Evolutionary conservation across 805 yeast genomes (phyloP).

Genomic region (Peterozyma xylosa): DNA sequence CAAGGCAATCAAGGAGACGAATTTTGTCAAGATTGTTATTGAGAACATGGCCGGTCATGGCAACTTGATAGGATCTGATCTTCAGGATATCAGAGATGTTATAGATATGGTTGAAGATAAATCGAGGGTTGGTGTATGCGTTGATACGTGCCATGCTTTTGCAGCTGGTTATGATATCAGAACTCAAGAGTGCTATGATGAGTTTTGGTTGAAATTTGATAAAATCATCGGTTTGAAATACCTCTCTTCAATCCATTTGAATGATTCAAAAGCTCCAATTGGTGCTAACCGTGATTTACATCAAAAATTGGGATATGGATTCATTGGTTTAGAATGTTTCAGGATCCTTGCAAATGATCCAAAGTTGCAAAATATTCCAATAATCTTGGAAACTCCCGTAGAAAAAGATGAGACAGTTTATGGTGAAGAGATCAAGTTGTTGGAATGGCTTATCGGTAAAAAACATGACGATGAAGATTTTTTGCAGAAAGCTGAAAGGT

Average conservation of each 20-base stretch:
- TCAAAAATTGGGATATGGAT: constrained; percentile 84
- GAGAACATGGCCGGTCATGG: constrained; percentile 99
- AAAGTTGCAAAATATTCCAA: constrained; percentile 60
- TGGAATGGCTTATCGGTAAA: constrained; percentile 74
- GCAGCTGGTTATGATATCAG: constrained; percentile 93
- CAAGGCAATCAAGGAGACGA: constrained; percentile 64
- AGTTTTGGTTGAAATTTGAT: constrained; percentile 77
- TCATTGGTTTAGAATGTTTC: constrained; percentile 80
- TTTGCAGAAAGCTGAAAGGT: constrained; percentile 33
- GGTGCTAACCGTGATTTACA: constrained; percentile 89
- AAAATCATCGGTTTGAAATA: constrained; percentile 65
- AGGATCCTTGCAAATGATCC: constrained; percentile 65
- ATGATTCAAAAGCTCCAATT: constrained; percentile 92
- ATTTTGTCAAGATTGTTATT: constrained; percentile 77
- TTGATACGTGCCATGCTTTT: constrained; percentile 93
- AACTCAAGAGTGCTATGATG: constrained; percentile 44
- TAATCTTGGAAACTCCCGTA: constrained; percentile 83
- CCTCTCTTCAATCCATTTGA: constrained; percentile 75
- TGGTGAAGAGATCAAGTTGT: constrained; percentile 74
- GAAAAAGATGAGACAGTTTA: constrained; percentile 55
- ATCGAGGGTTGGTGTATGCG: constrained; percentile 85
- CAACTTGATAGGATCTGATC: constrained; percentile 72
- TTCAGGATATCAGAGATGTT: constrained; percentile 70
- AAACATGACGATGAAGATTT: constrained; percentile 47
- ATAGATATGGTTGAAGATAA: constrained; percentile 77